Percentiles rank a stretch among this genome's conserved stretches.
These are phyloP conservation scores for Nothophytophthora sp. DNA, from an alignment of 352 stramenopile genomes.

Conservation along the genomic window DNA sequence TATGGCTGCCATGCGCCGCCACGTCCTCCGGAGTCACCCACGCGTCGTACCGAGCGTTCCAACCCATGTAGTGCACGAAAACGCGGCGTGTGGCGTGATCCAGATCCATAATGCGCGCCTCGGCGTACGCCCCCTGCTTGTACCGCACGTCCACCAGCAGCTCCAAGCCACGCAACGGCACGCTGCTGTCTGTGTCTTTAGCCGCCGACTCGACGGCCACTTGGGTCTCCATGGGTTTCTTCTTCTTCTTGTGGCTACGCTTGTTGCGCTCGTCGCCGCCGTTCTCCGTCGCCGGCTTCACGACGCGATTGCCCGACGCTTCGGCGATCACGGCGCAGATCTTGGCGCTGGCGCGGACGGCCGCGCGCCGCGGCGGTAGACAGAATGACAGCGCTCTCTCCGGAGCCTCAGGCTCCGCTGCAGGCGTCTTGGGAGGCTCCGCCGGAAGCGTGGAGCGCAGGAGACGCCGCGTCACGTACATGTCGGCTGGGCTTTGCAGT, in stretches of 20 bases:
- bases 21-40: slow-evolving; percentile 53
- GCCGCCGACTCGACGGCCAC: neutral
- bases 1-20: slow-evolving; percentile 56
- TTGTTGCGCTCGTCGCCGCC: slow-evolving; percentile 19
- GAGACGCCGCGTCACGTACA: slow-evolving; percentile 70
- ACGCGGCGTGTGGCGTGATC: slow-evolving; percentile 32
- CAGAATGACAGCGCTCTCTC: slow-evolving; percentile 1
- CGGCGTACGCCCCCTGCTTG: slow-evolving; percentile 50
- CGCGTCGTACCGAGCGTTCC: slow-evolving; percentile 72
- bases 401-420: neutral
- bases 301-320: neutral
- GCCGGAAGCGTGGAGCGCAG: slow-evolving; percentile 55
- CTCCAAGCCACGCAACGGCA: slow-evolving; percentile 35
- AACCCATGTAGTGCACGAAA: slow-evolving; percentile 79
- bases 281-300: slow-evolving; percentile 10
- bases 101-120: slow-evolving; percentile 61
- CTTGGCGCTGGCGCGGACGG: slow-evolving; percentile 14
- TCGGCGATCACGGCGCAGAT: slow-evolving; percentile 14
- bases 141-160: slow-evolving; percentile 67
- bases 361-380: slow-evolving; percentile 13
- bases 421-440: slow-evolving; percentile 5
- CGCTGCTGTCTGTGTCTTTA: neutral
- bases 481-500: too few species aligned
- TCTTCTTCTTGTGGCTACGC: slow-evolving; percentile 24
- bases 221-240: slow-evolving; percentile 5